A percentile compares a stretch with the other conserved stretches of the same genome.
These are phyloP conservation scores for Eucalyptus rudis DNA, from an alignment of 345 rosid species.

Conservation along the genomic window DNA sequence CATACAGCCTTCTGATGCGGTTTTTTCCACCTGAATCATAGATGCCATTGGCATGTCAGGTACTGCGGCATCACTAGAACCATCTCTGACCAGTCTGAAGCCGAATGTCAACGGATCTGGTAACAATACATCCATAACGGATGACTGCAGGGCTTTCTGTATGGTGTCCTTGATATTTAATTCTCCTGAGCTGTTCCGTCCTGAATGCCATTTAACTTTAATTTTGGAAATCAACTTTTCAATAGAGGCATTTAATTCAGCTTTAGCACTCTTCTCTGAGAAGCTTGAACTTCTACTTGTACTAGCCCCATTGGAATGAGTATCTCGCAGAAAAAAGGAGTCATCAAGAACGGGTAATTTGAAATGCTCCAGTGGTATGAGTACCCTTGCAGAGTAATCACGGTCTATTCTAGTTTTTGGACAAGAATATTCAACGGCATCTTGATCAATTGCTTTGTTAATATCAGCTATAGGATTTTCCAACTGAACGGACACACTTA, in stretches of 20 bases:
- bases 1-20: constrained; percentile 34
- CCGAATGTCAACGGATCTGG: constrained; percentile 97
- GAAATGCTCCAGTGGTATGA: constrained; percentile 94
- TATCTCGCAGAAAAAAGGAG: constrained; percentile 64
- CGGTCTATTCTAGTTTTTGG: constrained; percentile 89
- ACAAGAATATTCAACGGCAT: constrained; percentile 54
- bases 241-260: constrained; percentile 80
- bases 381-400: constrained; percentile 83
- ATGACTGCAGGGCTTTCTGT: constrained; percentile 80
- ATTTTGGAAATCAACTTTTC: constrained; percentile 80
- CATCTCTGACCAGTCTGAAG: constrained; percentile 59
- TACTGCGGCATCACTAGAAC: neutral
- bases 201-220: constrained; percentile 94
- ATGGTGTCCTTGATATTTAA: constrained; percentile 84
- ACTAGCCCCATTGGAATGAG: constrained; percentile 31
- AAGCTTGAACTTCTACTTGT: constrained; percentile 41
- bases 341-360: constrained; percentile 90
- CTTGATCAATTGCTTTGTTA: constrained; percentile 23
- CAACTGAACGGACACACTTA: constrained; percentile 70
- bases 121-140: constrained; percentile 88
- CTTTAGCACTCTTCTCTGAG: constrained; percentile 80
- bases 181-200: constrained; percentile 92
- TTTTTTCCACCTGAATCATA: neutral
- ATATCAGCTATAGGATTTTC: constrained; percentile 45
- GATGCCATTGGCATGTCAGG: constrained; percentile 7